phyloP scores from a whole-genome alignment of 2,329 filamentous ascomycete genomes.

The Phyllosticta capitalensis region DNA sequence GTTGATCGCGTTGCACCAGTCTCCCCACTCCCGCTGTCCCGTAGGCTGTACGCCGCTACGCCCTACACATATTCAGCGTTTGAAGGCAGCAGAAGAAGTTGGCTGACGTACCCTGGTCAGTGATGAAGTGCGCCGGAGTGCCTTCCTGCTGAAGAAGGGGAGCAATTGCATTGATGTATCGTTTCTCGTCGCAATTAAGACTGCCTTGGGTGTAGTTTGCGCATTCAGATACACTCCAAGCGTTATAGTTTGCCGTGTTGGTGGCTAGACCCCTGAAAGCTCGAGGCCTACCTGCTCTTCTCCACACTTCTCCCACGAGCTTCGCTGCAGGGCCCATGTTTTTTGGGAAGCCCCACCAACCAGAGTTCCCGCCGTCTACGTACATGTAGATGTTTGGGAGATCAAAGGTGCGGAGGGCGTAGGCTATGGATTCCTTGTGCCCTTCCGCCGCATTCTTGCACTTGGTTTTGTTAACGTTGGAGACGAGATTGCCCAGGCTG shows the following conservation, averaged over 20 bases:
- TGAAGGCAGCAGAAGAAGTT: slow-evolving; percentile 8
- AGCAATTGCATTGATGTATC: slow-evolving; percentile 42
- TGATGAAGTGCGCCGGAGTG: slow-evolving; percentile 47
- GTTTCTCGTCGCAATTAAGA: slow-evolving; percentile 45
- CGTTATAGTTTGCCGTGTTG: slow-evolving; percentile 53
- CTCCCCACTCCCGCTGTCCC: slow-evolving; percentile 46
- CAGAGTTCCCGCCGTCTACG: slow-evolving; percentile 53
- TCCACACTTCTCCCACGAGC: slow-evolving; percentile 40
- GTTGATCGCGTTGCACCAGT: slow-evolving; percentile 59
- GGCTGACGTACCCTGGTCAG: slow-evolving; percentile 29
- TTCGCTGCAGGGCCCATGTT: slow-evolving; percentile 45
- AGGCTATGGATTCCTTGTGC: slow-evolving; percentile 47
- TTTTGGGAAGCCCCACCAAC: slow-evolving; percentile 55
- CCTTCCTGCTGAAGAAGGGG: slow-evolving; percentile 39
- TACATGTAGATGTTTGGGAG: slow-evolving; percentile 55
- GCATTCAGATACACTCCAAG: slow-evolving; percentile 37
- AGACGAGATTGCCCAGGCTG: slow-evolving; percentile 53
- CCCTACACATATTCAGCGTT: slow-evolving; percentile 22
- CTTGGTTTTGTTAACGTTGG: slow-evolving; percentile 46
- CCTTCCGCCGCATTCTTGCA: slow-evolving; percentile 45
- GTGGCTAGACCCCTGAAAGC: slow-evolving; percentile 45
- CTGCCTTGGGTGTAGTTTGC: slow-evolving; percentile 37
- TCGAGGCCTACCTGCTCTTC: slow-evolving; percentile 36
- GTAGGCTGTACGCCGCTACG: slow-evolving; percentile 56
- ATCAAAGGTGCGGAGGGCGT: slow-evolving; percentile 48